phyloP scores from a whole-genome alignment of 2,329 filamentous ascomycete species.

The Phialophora chinensis region DNA sequence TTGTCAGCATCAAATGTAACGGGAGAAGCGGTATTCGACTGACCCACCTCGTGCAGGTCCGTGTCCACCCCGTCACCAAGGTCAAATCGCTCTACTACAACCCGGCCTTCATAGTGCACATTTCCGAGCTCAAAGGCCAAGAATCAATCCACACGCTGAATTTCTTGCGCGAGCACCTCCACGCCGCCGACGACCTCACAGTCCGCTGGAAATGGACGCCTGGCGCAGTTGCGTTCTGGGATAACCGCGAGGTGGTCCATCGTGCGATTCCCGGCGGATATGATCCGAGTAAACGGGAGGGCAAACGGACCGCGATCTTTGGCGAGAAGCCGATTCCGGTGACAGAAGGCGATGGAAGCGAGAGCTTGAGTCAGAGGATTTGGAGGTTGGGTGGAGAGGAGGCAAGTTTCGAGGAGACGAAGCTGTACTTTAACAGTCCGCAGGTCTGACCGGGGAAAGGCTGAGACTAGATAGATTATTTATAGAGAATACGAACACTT shows the following conservation, averaged over 20 bases:
- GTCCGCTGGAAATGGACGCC: constrained; percentile 36
- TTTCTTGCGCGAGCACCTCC: constrained; percentile 39
- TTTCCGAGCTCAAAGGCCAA: constrained; percentile 38
- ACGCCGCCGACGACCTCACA: constrained; percentile 35
- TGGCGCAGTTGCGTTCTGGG: constrained; percentile 38
- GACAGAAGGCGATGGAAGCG: constrained; percentile 17
- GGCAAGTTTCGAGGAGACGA: constrained; percentile 19
- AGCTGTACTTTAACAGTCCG: constrained; percentile 25
- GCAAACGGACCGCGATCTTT: constrained; percentile 38
- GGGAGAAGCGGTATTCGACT: background rate
- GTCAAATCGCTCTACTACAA: constrained; percentile 40
- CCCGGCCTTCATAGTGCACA: constrained; percentile 36
- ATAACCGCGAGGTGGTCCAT: constrained; percentile 38
- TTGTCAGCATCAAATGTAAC: background rate
- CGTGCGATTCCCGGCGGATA: constrained; percentile 38
- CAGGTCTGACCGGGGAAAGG: constrained; percentile 6
- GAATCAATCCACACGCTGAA: constrained; percentile 36
- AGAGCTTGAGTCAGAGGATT: constrained; percentile 24
- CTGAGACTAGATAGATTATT: background rate
- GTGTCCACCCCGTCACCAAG: constrained; percentile 40
- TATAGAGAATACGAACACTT: background rate
- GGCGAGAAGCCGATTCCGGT: constrained; percentile 29
- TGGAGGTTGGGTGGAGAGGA: constrained; percentile 16
- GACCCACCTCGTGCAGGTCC: constrained; percentile 27
- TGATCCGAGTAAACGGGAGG: constrained; percentile 35